These are phyloP conservation scores for Globisporangium irregulare DNA, from an alignment of 352 stramenopile genomes.

Conservation along the genomic window DNA sequence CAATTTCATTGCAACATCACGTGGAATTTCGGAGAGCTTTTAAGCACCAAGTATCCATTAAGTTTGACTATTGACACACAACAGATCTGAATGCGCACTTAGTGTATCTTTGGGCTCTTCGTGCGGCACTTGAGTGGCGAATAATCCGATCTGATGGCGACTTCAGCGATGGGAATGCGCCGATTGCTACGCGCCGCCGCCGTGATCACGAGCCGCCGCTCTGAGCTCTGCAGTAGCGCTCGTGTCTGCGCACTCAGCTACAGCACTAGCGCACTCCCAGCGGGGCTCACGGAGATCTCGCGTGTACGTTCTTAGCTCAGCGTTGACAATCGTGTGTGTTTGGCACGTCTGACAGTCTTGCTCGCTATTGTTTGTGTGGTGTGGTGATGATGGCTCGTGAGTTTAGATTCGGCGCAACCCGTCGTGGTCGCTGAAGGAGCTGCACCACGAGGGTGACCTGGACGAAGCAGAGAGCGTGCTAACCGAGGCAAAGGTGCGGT, in stretches of 20 bases:
- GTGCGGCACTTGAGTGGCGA: neutral
- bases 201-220: neutral
- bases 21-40: neutral
- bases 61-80: neutral
- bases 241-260: neutral
- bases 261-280: constrained; percentile 26
- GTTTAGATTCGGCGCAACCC: constrained; percentile 57
- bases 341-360: neutral
- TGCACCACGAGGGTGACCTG: constrained; percentile 57
- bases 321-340: neutral
- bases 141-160: constrained; percentile 9
- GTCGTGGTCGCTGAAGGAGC: constrained; percentile 78
- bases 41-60: neutral
- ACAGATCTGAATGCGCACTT: neutral
- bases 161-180: constrained; percentile 9
- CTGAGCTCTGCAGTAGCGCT: neutral
- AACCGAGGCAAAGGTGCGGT: constrained; percentile 49
- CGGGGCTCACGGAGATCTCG: constrained; percentile 60
- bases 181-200: neutral
- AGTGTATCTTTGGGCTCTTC: neutral
- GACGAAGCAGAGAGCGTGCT: constrained; percentile 51
- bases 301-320: constrained; percentile 25
- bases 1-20: neutral
- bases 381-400: no score
- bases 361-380: neutral